Base-by-base conservation (phyloP, 805 yeast species). In the Teunomyces funiuensis region DNA sequence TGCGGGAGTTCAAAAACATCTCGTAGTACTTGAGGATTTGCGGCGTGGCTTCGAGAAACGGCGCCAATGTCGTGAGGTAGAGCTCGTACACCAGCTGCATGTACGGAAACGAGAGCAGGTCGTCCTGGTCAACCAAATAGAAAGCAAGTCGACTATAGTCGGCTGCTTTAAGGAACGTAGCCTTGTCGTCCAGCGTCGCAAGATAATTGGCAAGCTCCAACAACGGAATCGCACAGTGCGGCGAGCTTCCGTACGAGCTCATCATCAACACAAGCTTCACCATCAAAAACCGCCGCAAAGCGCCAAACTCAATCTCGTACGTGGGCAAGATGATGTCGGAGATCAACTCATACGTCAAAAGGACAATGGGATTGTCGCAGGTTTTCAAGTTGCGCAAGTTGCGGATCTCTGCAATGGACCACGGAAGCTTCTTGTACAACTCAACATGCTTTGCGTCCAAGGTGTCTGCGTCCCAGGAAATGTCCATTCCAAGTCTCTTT, bases 81-180 rank as follows among this genome's bases (percentile, higher is more conserved):
- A 61, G 49, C 46, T 71, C 73, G 45, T 73, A 73, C 6, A 74
- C 63, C 17, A 52, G 53, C 41, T 65, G 65, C 27, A 65, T 63
- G 36, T 64, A 56, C 37, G 65, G 64, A 15, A 66, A 50, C 6
- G 70, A 58, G 1, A 67, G 55, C 2, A 61, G 58, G 2, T 61
- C 54, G 19, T 56, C 65, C 15, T 58, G 33, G 10, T 60, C 66
- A n/a, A 73, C 51, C 4, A 74, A 48, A 9, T 51, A 50, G 25
- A 74, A 53, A 1, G 76, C 75, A 14, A 71, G 55, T 34, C 63
- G 67, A 6, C 68, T 54, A 38, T 66, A 65, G 44, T 74, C 80
- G 18, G 60, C 54, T 0, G 78, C 73, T 13, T 65, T 60, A 10
- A 60, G 49, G 16, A 65, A 51, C n/a, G 63, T 61, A 11, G 51